Evolutionary conservation across 2,329 filamentous ascomycete species (phyloP), one percentile per base, ranked within the genome.

Genomic region (Aspergillus neotritici): DNA sequence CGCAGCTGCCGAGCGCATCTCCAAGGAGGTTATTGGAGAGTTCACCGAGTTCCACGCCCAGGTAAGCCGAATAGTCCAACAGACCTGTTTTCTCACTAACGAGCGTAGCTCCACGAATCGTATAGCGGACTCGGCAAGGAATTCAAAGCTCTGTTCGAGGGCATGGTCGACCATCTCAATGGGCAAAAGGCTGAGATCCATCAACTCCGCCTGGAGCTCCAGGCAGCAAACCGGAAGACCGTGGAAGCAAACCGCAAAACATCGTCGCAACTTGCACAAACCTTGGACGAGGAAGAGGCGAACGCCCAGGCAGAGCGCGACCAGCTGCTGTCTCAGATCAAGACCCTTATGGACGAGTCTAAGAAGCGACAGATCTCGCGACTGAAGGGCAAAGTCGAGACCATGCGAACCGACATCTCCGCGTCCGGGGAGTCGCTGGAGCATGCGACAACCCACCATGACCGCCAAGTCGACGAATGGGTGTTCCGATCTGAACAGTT

Each of bases 21-120:
- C 89, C 0, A 86, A 84, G 10, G 91, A 94, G 55, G 90, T 97
- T 37, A 79, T 95, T 46, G 84, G 79, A 46, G 91, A 97, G 65
- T 77, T 98, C 47, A 79, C 82, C 28, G 77, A 78, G n/a, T 94
- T 97, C 58, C 88, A 96, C 63, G 79, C 75, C 38, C 82, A 82
- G 63, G 75, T 74, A 66, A 60, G 65, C 44, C 9, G 5, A 16
- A 21, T 28, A 16, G 25, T 34, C 35, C 14, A 13, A 15, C 5
- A 6, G 3, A 12, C 7, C 6, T 14, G 34, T 30, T n/a, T 2
- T 21, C 28, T 17, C 21, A 32, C 56, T 64, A 43, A 64, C 30
- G 12, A 5, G 14, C 28, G 40, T 44, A 91, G 73, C 77, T 97
- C 25, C 88, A 94, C 57, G 71, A 79, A 10, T 96, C 91, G 0